Percentiles rank a stretch among this genome's conserved stretches.
Conservation (phyloP, 306 rosid species). For the Lagenaria siceraria region DNA sequence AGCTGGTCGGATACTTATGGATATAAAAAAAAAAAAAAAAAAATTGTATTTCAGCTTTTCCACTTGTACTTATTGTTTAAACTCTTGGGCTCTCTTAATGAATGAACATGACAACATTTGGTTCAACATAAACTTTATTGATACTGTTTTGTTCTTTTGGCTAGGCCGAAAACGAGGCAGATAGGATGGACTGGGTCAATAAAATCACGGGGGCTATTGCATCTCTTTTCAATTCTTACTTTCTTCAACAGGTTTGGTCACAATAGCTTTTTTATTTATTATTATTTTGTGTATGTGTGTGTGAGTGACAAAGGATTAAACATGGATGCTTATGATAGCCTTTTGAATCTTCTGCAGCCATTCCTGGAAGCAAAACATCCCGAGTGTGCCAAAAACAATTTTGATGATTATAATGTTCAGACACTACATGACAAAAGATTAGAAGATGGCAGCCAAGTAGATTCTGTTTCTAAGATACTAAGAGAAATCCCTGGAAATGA, state of each 20-base stretch:
- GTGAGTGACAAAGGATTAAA: neutral
- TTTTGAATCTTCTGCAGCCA: conserved; percentile 52
- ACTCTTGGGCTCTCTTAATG: neutral
- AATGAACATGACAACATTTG: neutral
- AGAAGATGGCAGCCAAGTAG: conserved; percentile 35
- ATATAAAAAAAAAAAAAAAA: neutral
- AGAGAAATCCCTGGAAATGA: conserved; percentile 84
- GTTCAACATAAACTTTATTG: neutral
- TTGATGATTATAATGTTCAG: conserved; percentile 28
- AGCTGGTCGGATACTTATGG: too few relatives aligned
- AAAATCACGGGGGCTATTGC: conserved; percentile 75
- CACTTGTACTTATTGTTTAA: neutral
- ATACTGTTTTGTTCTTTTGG: conserved; percentile 14
- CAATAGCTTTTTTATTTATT: neutral
- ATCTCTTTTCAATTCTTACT: conserved; percentile 60
- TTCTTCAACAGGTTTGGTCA: conserved; percentile 71
- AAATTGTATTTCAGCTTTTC: neutral
- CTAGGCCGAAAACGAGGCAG: conserved; percentile 97
- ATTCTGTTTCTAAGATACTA: conserved; percentile 53
- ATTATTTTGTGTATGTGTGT: neutral
- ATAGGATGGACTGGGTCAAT: conserved; percentile 88
- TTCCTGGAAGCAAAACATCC: conserved; percentile 14
- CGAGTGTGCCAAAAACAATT: conserved; percentile 21
- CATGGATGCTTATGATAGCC: conserved; percentile 1
- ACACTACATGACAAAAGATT: conserved; percentile 25